phyloP scores from a whole-genome alignment of 169 alveolate genomes.

The Theileria parva region DNA sequence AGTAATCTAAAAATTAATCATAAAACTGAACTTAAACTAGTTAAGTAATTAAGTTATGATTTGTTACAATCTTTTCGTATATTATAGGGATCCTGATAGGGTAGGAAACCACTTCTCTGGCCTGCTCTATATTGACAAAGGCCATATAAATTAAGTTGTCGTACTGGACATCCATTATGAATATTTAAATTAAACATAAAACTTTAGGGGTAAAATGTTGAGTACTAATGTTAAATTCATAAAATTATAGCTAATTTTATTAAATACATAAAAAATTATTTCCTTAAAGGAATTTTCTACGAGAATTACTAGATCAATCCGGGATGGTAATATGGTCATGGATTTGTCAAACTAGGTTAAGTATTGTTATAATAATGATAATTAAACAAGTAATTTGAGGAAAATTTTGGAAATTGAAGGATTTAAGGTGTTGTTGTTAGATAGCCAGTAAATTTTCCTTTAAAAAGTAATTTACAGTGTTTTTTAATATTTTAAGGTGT shows the following conservation, averaged over 20 bases:
- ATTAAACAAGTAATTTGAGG: no score
- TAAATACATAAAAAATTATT: no score
- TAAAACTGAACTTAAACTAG: conserved; percentile 7
- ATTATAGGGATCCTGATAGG: not conserved
- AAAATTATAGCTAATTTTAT: no score
- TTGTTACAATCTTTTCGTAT: not conserved
- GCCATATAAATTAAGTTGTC: conserved; percentile 28
- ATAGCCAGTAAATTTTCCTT: not conserved
- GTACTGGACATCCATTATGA: not conserved
- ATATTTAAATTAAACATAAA: no score
- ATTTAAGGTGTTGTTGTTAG: not conserved
- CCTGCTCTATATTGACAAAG: not conserved
- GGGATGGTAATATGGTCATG: no score
- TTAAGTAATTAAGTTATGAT: not conserved
- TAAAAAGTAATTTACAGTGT: not conserved
- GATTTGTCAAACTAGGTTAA: no score
- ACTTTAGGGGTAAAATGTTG: no score
- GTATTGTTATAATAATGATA: no score
- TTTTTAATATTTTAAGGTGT: not conserved
- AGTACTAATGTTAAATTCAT: no score
- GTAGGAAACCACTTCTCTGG: conserved; percentile 13
- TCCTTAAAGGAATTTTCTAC: no score
- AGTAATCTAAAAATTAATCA: not conserved
- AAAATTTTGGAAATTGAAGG: no score
- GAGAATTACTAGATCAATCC: no score